Evolutionary conservation across 1,139 yeast species (phyloP), one percentile per base, ranked within the genome.

Genomic region (Geotrichum siamense): DNA sequence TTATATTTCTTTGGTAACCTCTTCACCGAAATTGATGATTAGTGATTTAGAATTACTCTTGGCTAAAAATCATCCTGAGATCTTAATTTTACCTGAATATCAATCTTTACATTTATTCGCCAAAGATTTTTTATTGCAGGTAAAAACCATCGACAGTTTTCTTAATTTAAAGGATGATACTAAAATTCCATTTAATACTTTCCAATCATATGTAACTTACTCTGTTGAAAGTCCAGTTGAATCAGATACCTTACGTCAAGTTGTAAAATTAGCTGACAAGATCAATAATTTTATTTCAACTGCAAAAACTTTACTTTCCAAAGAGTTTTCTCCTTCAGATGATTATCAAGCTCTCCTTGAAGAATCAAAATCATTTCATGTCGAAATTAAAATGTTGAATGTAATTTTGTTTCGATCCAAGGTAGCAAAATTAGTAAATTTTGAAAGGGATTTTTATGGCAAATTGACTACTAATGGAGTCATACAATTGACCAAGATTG

Each of bases 381-480:
- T 33, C 15, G 27, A 21, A 9, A 12, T 33, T 4, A 10, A 19
- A 5, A 22, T 21, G 3, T n/a, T 33, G 9, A 33, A 20, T 10
- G 10, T 12, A 4, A 33, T 33, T 9, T 9, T 15, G 21, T 33
- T 33, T 13, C 5, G 26, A n/a, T 10, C n/a, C 21, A 12, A 33
- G 13, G 27, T 33, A 4, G 37, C 21, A 5, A 12, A 25, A 6
- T 20, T 20, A 16, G 21, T 26, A 8, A 5, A 9, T 10, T 22
- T 21, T 33, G 37, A 33, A n/a, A 20, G 13, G 12, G n/a, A 21
- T 10, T 21, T 33, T 13, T 33, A 33, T 16, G 37, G 37, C 9
- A 33, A 21, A 10, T 21, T 33, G 6, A 33, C 37, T 10, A 10
- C 12, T 33, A 25, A 22, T 20, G 37, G 37, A 9, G 13, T 33